These are phyloP conservation scores for Ceratocystiopsis sp. DNA, from an alignment of 2,329 filamentous ascomycete genomes.

Conservation along the genomic window DNA sequence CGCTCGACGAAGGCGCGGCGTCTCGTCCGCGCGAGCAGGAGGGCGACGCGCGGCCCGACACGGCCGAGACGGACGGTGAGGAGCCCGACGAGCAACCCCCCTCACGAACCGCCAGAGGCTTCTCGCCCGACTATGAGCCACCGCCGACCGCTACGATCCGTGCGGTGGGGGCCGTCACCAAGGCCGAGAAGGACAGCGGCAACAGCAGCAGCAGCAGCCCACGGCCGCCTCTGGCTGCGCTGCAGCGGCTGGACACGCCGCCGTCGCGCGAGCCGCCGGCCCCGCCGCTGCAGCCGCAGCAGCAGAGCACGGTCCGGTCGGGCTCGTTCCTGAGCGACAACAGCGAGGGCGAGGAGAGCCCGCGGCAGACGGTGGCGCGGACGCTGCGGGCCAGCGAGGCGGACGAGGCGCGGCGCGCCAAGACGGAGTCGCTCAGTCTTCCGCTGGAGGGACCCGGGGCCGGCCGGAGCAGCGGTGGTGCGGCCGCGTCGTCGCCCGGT, in stretches of 20 bases:
- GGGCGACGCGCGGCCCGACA: neutral
- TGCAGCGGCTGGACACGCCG: slow-evolving; percentile 18
- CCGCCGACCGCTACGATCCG: slow-evolving; percentile 53
- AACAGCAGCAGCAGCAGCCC: slow-evolving; percentile 3
- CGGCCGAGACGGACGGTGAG: slow-evolving; percentile 7
- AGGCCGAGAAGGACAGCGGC: slow-evolving; percentile 19
- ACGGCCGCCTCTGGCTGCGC: neutral
- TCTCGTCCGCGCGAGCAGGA: neutral
- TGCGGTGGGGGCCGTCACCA: slow-evolving; percentile 24
- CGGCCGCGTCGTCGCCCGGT: no score
- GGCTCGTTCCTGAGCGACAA: slow-evolving; percentile 36
- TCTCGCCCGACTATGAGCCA: slow-evolving; percentile 61
- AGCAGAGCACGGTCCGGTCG: slow-evolving; percentile 14
- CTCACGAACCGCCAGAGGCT: slow-evolving; percentile 33
- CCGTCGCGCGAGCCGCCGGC: slow-evolving; percentile 16
- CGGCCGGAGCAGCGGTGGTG: no score
- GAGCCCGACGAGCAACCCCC: slow-evolving; percentile 11
- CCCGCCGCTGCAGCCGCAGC: slow-evolving; percentile 12
- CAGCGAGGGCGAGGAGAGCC: slow-evolving; percentile 30
- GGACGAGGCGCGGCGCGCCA: no score
- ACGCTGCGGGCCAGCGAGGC: no score
- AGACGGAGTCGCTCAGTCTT: no score
- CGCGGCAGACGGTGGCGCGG: slow-evolving; percentile 6
- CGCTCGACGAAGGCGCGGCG: neutral
- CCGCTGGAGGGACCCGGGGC: no score